phyloP scores from a whole-genome alignment of 345 rosid species.

The Brassica cretica region DNA sequence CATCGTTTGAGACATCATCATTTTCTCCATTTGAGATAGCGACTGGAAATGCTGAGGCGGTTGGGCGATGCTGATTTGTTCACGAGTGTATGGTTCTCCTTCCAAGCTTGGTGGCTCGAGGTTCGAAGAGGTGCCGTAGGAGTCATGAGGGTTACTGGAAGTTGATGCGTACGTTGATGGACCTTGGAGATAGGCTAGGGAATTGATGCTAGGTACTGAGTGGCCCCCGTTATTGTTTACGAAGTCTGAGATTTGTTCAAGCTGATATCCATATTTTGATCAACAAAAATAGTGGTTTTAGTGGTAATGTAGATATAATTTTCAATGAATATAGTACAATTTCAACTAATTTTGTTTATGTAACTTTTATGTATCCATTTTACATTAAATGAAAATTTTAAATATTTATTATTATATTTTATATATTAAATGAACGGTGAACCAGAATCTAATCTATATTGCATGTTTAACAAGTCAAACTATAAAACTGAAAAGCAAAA shows the following conservation, averaged over 20 bases:
- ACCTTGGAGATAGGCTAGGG: not conserved
- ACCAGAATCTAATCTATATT: not conserved
- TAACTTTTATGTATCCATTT: not conserved
- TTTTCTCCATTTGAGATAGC: constrained; percentile 49
- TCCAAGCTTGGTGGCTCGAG: constrained; percentile 5
- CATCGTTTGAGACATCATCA: constrained; percentile 46
- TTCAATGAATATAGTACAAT: not conserved
- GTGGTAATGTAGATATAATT: not conserved
- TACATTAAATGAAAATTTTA: not conserved
- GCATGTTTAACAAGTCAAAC: not conserved
- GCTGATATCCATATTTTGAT: constrained; percentile 8
- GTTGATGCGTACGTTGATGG: constrained; percentile 9
- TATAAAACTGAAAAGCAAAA: not conserved
- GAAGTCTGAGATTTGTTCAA: not conserved
- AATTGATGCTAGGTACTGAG: not conserved
- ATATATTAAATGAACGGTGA: not conserved
- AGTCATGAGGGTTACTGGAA: not conserved
- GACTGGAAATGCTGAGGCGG: constrained; percentile 6
- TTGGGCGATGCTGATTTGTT: not conserved
- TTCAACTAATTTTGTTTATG: not conserved
- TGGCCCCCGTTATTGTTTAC: not conserved
- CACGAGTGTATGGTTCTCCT: constrained; percentile 18
- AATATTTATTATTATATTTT: not conserved
- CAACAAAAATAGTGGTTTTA: constrained; percentile 3
- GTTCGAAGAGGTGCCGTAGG: constrained; percentile 6